Evolutionary conservation across 164 flowering plant species (phyloP).

Genomic region (Tetracentron sinense): DNA sequence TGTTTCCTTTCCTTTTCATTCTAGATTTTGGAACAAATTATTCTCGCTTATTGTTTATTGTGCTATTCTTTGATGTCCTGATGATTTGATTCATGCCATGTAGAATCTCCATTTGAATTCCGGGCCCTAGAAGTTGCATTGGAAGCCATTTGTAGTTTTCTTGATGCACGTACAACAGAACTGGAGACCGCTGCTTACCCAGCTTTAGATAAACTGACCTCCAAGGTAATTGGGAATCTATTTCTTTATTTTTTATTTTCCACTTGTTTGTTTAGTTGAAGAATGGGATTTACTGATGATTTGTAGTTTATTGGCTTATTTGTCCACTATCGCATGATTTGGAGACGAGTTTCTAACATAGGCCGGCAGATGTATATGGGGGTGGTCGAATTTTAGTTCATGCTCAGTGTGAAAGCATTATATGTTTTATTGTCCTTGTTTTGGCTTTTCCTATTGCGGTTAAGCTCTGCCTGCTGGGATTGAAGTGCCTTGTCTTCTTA

Average conservation of each 20-base stretch:
- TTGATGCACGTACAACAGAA: conserved; percentile 88
- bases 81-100: conserved; percentile 9
- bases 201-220: conserved; percentile 89
- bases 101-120: conserved; percentile 95
- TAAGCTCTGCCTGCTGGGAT: no score
- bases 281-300: not conserved
- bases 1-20: not conserved
- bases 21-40: not conserved
- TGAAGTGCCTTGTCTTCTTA: no score
- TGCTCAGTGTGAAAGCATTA: no score
- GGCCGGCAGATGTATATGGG: no score
- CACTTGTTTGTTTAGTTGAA: not conserved
- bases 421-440: no score
- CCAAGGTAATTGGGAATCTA: conserved; percentile 44
- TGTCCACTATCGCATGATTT: no score
- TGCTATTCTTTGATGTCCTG: conserved; percentile 7
- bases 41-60: not conserved
- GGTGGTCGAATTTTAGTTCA: no score
- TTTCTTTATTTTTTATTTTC: no score
- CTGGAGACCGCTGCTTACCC: conserved; percentile 91
- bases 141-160: conserved; percentile 89
- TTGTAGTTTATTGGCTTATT: no score
- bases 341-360: no score
- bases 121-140: conserved; percentile 93
- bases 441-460: no score